A percentile compares a stretch with the other conserved stretches of the same genome.
Evolutionary conservation across 495 filamentous ascomycete species (phyloP).

Genomic region (Poronia punctata): DNA sequence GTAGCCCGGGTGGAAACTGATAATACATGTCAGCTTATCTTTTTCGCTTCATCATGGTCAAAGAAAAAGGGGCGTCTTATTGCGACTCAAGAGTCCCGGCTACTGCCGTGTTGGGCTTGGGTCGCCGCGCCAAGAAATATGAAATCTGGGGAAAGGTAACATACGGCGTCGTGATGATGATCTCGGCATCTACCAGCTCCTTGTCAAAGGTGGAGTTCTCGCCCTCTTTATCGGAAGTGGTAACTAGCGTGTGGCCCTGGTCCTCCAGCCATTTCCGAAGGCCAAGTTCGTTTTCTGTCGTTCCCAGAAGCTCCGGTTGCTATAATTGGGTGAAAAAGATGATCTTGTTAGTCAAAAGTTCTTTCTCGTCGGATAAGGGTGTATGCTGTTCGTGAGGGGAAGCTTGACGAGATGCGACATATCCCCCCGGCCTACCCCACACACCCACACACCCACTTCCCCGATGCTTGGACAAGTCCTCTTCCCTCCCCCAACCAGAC

Average conservation of each 20-base stretch:
- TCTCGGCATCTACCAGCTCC: constrained; percentile 91
- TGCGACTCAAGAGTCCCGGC: too few relatives aligned
- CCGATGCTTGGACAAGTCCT: too few relatives aligned
- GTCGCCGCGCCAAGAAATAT: constrained; percentile 3
- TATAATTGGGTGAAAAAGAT: constrained; percentile 31
- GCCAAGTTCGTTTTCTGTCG: constrained; percentile 96
- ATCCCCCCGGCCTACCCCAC: constrained; percentile 10
- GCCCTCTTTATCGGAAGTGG: constrained; percentile 95
- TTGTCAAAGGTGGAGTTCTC: constrained; percentile 89
- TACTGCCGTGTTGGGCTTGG: not conserved
- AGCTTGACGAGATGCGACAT: constrained; percentile 1
- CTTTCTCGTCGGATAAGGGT: not conserved
- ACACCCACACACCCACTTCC: too few relatives aligned
- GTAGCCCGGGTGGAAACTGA: constrained; percentile 96
- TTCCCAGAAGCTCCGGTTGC: constrained; percentile 82
- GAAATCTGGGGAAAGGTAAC: constrained; percentile 30
- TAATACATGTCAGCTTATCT: constrained; percentile 10
- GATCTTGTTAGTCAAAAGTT: constrained; percentile 14
- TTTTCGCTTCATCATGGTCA: not conserved
- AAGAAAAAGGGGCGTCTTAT: not conserved
- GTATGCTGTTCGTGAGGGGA: not conserved
- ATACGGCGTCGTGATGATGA: constrained; percentile 98
- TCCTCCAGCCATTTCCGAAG: constrained; percentile 94
- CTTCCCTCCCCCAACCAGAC: too few relatives aligned
- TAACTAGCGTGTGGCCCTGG: constrained; percentile 89